phyloP scores from a whole-genome alignment of 768 basidiomycete genomes.

The Amanita molliuscula region DNA sequence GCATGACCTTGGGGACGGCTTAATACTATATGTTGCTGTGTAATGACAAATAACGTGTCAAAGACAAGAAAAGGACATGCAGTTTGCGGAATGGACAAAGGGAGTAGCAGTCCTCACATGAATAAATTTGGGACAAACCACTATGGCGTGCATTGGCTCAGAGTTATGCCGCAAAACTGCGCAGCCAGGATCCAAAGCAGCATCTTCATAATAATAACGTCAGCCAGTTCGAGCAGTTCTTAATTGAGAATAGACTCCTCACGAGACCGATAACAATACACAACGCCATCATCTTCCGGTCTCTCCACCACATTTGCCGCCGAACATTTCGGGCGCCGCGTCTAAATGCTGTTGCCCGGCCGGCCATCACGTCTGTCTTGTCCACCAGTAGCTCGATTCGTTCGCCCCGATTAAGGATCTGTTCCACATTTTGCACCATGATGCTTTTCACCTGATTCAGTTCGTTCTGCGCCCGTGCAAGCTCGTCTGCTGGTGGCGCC shows the following conservation, averaged over 20 bases:
- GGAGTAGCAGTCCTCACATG: background rate
- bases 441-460: constrained; percentile 88
- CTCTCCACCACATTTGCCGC: constrained; percentile 88
- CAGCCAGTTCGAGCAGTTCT: background rate
- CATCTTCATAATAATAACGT: constrained; percentile 28
- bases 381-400: constrained; percentile 92
- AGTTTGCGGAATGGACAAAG: constrained; percentile 1
- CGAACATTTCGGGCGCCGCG: constrained; percentile 78
- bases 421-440: constrained; percentile 98
- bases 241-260: constrained; percentile 17
- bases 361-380: constrained; percentile 94
- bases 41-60: background rate
- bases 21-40: background rate
- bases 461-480: constrained; percentile 83
- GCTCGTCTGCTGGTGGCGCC: constrained; percentile 77
- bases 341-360: constrained; percentile 88
- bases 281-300: constrained; percentile 57
- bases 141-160: constrained; percentile 51
- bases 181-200: constrained; percentile 78
- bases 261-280: constrained; percentile 64
- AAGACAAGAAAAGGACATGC: background rate
- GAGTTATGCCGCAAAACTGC: constrained; percentile 78
- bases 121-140: background rate
- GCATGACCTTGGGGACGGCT: background rate
- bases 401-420: constrained; percentile 90